A percentile compares a stretch with the other conserved stretches of the same genome.
These are phyloP conservation scores for Vigna unguiculata DNA, from an alignment of 306 rosid genomes.

Conservation along the genomic window DNA sequence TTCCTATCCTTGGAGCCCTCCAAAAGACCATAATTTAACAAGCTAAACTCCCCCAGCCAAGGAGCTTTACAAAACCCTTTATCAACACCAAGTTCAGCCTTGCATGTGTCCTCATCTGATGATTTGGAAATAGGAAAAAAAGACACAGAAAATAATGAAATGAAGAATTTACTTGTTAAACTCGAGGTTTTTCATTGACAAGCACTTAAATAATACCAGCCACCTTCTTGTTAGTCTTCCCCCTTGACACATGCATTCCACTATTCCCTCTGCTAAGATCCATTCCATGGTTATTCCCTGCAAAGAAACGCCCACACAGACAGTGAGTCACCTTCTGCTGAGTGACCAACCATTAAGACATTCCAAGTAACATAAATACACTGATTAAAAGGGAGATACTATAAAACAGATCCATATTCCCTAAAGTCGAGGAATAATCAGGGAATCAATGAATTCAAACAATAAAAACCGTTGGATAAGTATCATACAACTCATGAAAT, in stretches of 20 bases:
- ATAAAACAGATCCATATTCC: background rate
- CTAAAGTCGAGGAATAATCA: background rate
- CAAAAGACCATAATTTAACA: constrained; percentile 55
- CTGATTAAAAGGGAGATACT: background rate
- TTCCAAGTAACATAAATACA: background rate
- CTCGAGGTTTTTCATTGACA: constrained; percentile 42
- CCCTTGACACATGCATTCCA: constrained; percentile 44
- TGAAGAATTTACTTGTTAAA: constrained; percentile 36
- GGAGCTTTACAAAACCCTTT: constrained; percentile 65
- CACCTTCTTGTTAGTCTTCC: constrained; percentile 82
- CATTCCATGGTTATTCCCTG: constrained; percentile 58
- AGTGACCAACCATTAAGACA: constrained; percentile 17
- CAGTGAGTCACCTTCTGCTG: constrained; percentile 21
- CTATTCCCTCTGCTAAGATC: constrained; percentile 48
- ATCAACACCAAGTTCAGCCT: constrained; percentile 54
- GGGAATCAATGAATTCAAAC: background rate
- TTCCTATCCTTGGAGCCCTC: constrained; percentile 47
- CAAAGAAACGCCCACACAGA: constrained; percentile 34
- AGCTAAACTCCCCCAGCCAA: constrained; percentile 60
- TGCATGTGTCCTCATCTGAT: constrained; percentile 61
- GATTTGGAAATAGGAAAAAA: constrained; percentile 27
- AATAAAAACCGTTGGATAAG: background rate
- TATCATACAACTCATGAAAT: background rate
- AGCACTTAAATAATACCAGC: constrained; percentile 72
- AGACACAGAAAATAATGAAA: constrained; percentile 37